Percentiles rank a stretch among this genome's conserved stretches.
These are phyloP conservation scores for Blepharisma stoltei DNA, from an alignment of 73 alveolate genomes.

Conservation along the genomic window DNA sequence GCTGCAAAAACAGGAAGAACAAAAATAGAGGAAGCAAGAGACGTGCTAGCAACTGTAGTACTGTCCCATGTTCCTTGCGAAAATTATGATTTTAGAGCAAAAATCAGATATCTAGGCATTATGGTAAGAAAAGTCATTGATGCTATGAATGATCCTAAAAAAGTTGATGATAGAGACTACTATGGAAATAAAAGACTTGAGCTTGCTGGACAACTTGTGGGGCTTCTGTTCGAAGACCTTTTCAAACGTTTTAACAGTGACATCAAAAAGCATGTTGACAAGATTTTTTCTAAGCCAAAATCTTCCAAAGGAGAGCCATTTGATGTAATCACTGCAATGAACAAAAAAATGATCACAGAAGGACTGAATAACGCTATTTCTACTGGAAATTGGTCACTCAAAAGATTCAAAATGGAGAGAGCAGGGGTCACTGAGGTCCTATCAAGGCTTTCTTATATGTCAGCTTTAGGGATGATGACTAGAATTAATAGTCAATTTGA, in stretches of 20 bases:
- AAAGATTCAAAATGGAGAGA: constrained; percentile 97
- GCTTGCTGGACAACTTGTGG: constrained; percentile 95
- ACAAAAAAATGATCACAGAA: constrained; percentile 64
- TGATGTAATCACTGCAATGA: constrained; percentile 49
- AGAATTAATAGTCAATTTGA: constrained; percentile 94
- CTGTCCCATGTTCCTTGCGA: constrained; percentile 86
- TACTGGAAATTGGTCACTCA: constrained; percentile 97
- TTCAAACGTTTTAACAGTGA: constrained; percentile 87
- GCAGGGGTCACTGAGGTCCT: constrained; percentile 93
- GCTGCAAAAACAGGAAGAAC: constrained; percentile 46
- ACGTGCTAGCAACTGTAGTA: constrained; percentile 61
- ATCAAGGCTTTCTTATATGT: constrained; percentile 59
- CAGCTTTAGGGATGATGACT: constrained; percentile 97
- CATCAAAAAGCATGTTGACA: constrained; percentile 76
- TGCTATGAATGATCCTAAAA: constrained; percentile 89
- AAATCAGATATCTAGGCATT: constrained; percentile 74
- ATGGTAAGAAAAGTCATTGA: constrained; percentile 93
- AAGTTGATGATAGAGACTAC: constrained; percentile 97
- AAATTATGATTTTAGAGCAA: constrained; percentile 75
- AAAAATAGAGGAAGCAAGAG: constrained; percentile 72
- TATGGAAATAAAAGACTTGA: constrained; percentile 99
- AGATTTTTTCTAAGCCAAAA: constrained; percentile 49
- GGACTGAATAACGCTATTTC: constrained; percentile 91
- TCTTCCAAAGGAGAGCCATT: constrained; percentile 42
- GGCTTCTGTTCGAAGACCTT: constrained; percentile 95